Evolutionary conservation across 2,329 filamentous ascomycete genomes (phyloP).

Genomic region (Rhynchosporium graminicola): DNA sequence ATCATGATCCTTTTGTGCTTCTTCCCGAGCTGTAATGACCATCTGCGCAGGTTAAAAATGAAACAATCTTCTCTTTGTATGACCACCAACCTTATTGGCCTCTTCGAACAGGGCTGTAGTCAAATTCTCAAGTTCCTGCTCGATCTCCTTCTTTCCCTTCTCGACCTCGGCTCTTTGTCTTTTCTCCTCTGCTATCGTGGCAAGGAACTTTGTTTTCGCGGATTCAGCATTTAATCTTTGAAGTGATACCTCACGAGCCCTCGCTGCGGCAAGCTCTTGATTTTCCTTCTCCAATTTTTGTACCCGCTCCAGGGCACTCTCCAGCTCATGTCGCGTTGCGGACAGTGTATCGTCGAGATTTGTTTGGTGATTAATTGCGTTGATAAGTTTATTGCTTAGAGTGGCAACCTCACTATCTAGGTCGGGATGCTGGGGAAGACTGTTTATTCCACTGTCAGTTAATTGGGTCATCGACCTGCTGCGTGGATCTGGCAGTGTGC

Average conservation of each 20-base stretch:
- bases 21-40: conserved; percentile 89
- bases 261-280: conserved; percentile 67
- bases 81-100: conserved; percentile 72
- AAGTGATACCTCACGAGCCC: conserved; percentile 75
- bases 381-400: conserved; percentile 92
- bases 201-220: conserved; percentile 64
- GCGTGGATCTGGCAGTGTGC: conserved; percentile 67
- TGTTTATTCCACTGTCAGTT: conserved; percentile 40
- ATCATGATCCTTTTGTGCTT: conserved; percentile 83
- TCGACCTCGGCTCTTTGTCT: conserved; percentile 65
- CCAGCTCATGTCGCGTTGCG: conserved; percentile 79
- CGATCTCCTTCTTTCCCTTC: conserved; percentile 83
- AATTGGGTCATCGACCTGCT: conserved; percentile 53
- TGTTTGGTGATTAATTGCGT: conserved; percentile 96
- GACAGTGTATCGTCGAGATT: conserved; percentile 85
- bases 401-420: conserved; percentile 77
- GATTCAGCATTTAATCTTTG: conserved; percentile 71
- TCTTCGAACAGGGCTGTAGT: conserved; percentile 96
- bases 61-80: conserved; percentile 44
- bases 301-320: conserved; percentile 68
- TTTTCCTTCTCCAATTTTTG: conserved; percentile 61
- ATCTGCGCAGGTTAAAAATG: conserved; percentile 80
- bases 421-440: conserved; percentile 53
- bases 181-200: conserved; percentile 64
- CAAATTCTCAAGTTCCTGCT: conserved; percentile 86